These are phyloP conservation scores for Ophiostoma sp. DNA, from an alignment of 2,329 filamentous ascomycete species.

Conservation along the genomic window DNA sequence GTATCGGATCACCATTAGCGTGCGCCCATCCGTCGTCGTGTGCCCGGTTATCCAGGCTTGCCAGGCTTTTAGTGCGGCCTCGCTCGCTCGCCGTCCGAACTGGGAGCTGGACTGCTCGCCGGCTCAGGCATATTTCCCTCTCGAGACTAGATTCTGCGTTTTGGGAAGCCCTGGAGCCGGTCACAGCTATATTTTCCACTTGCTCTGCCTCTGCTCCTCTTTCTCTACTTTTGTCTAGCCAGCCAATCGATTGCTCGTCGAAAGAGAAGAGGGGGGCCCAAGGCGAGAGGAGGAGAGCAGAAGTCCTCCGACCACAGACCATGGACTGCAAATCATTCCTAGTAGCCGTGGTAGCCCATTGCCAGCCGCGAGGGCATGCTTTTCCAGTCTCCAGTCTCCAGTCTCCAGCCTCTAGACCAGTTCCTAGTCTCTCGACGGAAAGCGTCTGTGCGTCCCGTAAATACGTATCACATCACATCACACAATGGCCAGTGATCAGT, in stretches of 20 bases:
- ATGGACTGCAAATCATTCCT: too few relatives aligned
- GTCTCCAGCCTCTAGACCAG: neutral
- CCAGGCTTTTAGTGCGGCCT: neutral
- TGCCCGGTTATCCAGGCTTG: neutral
- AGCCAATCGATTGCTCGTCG: neutral
- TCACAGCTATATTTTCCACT: neutral
- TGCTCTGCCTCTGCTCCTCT: neutral
- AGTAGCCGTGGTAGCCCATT: too few relatives aligned
- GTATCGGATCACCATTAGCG: conserved; percentile 3
- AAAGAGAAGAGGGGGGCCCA: neutral
- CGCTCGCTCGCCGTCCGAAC: neutral
- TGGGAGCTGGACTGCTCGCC: neutral
- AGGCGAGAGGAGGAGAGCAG: too few relatives aligned
- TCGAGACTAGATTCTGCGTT: conserved; percentile 8
- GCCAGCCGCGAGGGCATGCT: neutral
- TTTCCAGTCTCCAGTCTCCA: neutral
- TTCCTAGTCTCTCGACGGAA: neutral
- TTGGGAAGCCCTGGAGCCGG: neutral
- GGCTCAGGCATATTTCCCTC: conserved; percentile 6
- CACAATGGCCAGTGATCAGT: neutral
- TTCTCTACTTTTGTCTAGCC: neutral
- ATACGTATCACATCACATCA: neutral
- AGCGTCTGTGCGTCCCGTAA: conserved; percentile 12
- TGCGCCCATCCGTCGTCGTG: neutral
- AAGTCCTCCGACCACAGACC: too few relatives aligned